These are phyloP conservation scores for Ceratobasidium sp. DNA, from an alignment of 1,284 basidiomycete species.

Conservation along the genomic window DNA sequence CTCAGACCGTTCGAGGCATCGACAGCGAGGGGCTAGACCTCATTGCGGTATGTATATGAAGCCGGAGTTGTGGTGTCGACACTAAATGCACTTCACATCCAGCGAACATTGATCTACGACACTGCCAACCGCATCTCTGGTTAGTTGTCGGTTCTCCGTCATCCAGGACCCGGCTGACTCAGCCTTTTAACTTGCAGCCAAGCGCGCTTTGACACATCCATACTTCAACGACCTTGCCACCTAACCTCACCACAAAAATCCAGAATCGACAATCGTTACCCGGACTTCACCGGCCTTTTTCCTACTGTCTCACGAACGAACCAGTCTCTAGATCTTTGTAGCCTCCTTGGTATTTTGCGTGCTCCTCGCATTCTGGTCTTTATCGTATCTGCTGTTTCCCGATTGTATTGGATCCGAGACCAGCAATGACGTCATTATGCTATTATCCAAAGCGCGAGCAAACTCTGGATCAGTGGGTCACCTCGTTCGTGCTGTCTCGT, in stretches of 20 bases:
- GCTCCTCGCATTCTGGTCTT: background rate
- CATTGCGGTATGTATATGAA: slow-evolving; percentile 62
- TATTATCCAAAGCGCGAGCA: background rate
- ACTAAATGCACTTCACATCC: slow-evolving; percentile 45
- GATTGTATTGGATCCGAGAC: slow-evolving; percentile 4
- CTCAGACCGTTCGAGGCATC: slow-evolving; percentile 51
- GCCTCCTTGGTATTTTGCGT: background rate
- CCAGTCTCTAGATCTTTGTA: background rate
- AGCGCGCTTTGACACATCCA: slow-evolving; percentile 81
- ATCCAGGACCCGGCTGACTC: slow-evolving; percentile 26
- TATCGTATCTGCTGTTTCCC: background rate
- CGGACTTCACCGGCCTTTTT: too few species aligned
- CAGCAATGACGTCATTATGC: background rate
- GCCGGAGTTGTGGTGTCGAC: background rate
- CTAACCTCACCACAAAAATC: background rate
- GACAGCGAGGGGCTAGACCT: slow-evolving; percentile 73
- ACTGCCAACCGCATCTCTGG: slow-evolving; percentile 93
- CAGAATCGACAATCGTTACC: too few species aligned
- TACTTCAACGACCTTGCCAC: slow-evolving; percentile 66
- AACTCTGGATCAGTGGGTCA: too few species aligned
- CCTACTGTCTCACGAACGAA: too few species aligned
- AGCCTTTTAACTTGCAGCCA: slow-evolving; percentile 59
- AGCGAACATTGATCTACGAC: slow-evolving; percentile 90
- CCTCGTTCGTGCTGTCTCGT: too few species aligned
- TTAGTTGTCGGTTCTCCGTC: slow-evolving; percentile 51